Evolutionary conservation across 108 stramenopile species (phyloP), one percentile per base, ranked within the genome.

Genomic region (Asterionellopsis glacialis): DNA sequence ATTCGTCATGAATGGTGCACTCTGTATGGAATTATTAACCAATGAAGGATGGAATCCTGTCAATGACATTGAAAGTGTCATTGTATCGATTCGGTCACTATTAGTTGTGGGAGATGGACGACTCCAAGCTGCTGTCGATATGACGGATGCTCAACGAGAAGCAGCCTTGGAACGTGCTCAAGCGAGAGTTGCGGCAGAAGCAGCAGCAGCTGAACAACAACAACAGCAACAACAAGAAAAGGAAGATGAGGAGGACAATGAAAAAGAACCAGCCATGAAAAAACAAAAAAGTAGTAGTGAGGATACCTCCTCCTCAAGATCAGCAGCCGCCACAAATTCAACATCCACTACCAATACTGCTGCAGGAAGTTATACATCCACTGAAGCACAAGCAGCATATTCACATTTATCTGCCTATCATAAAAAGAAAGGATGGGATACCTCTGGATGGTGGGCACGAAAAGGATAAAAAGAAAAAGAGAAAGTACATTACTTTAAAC

Each of bases 11-110:
- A 91, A 90, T 64, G 94, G 94, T 41, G 94, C 94, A 27, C 75
- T 95, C 28, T 95, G 94, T 54, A 92, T 93, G 90, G 94, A 95
- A 70, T 74, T 95, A 15, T 74, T 95, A 45, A 95, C 92, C 33
- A 93, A 88, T 41, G 86, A 95, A 47, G 94, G 94, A 38, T 95
- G 94, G 94, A 95, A 93, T 51, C 91, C 94, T 9, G 79, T 93
- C 50, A 95, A 95, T 59, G 94, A 95, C 59, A 95, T 95, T 69
- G 94, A 95, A 54, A 79, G 72, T 73, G 94, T 95, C 57, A 93
- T 95, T 70, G 94, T 95, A 11, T 84, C 82, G 22, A 79, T 95
- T 48, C 88, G 94, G 42, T 88, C 86, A 25, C 83, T 93, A 24
- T 73, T 95, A 68, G 94, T 93, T 44, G 90, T 95, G 38, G 94